Evolutionary conservation across 2,329 filamentous ascomycete genomes (phyloP), one percentile per base, ranked within the genome.

Genomic region (Drechmeria coniospora): DNA sequence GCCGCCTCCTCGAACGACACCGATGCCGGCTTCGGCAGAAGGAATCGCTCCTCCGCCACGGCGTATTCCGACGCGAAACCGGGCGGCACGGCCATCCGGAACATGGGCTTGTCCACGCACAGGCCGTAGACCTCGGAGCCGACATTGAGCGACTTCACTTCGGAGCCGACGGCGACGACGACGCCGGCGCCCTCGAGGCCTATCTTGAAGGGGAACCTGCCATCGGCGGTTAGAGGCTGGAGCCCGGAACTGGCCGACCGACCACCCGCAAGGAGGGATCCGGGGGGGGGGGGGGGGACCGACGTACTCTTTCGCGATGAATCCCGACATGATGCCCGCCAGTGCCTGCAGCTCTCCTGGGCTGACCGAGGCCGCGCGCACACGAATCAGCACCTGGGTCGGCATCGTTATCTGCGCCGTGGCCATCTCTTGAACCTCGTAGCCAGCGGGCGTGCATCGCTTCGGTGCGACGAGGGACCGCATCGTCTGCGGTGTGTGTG

Each of bases 31-130:
- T 54, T 55, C 16, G 25, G 36, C 2, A 52, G 33, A 2, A 61
- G 33, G n/a, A 56, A 40, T 2, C 36, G 31, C 30, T 56, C 55
- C 10, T 44, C 38, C 1, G 41, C 36, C 3, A 63, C 24, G 6
- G 43, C 47, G 36, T 61, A 63, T 22, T 64, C 53, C 16, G 57
- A 52, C 14, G 39, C 47, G 38, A 52, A 59, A 0, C 54, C 54
- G 2, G 39, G 29, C 2, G 38, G 28, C 2, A 36, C 34, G 0
- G 35, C 36, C 1, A 36, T 33, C 4, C 37, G 20, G 16, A 53
- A 38, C n/a, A 53, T 37, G 1, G 59, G 59, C 17, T 54, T 59
- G 15, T 47, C 42, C n/a, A 53, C 33, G 15, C 41, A 39, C 3
- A 45, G 30, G 4, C 53, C 56, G 39, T 56, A 62, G 1, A 61